Percentiles rank a stretch among this genome's conserved stretches.
These are phyloP conservation scores for Schizophyllum commune DNA, from an alignment of 1,284 basidiomycete species.

Conservation along the genomic window DNA sequence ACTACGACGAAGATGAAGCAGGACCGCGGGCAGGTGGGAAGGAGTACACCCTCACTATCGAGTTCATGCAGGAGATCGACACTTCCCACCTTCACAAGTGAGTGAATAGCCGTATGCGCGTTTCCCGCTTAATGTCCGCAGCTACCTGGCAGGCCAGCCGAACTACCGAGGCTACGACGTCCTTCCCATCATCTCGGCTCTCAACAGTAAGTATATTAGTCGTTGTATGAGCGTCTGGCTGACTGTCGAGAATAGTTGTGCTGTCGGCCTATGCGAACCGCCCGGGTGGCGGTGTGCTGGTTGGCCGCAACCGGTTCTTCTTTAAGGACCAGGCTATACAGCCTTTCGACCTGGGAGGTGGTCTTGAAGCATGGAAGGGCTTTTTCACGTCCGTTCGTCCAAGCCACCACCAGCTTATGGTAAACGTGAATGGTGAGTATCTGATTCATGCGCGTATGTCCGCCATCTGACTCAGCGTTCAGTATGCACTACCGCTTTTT, in stretches of 20 bases:
- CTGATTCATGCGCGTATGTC: conserved; percentile 1
- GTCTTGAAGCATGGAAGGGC: conserved; percentile 62
- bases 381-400: conserved; percentile 74
- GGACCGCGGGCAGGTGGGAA: conserved; percentile 37
- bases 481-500: conserved; percentile 73
- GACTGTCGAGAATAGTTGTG: conserved; percentile 62
- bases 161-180: conserved; percentile 59
- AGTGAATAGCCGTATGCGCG: conserved; percentile 6
- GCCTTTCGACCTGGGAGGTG: conserved; percentile 46
- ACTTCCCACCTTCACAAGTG: conserved; percentile 50
- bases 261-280: conserved; percentile 57
- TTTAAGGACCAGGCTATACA: conserved; percentile 40
- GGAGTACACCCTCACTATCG: conserved; percentile 57
- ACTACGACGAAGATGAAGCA: conserved; percentile 59
- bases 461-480: neutral
- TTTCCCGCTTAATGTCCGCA: conserved; percentile 17
- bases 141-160: conserved; percentile 52
- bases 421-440: conserved; percentile 58
- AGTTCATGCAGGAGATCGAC: conserved; percentile 50
- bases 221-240: conserved; percentile 35
- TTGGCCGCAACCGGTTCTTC: conserved; percentile 72
- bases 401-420: conserved; percentile 64
- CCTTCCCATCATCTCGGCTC: conserved; percentile 58
- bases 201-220: conserved; percentile 34
- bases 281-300: conserved; percentile 60